Conservation (phyloP, 352 stramenopile genomes). For the Thalassiosira exigua region DNA sequence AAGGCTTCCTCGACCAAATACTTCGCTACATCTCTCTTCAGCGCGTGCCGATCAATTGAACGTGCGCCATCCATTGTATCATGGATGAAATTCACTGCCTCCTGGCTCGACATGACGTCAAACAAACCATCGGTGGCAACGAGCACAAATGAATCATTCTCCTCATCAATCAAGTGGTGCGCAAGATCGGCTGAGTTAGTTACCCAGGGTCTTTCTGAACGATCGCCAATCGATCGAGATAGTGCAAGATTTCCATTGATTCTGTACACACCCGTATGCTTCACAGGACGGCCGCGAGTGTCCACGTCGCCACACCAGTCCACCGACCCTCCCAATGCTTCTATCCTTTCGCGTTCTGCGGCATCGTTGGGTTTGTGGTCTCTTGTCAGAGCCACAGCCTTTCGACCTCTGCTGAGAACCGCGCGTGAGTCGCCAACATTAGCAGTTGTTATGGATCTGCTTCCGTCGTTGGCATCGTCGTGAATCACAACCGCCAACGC, state of each 20-base stretch:
- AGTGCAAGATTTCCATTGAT: slow-evolving; percentile 91
- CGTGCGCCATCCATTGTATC: slow-evolving; percentile 25
- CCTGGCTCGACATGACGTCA: slow-evolving; percentile 48
- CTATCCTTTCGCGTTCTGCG: slow-evolving; percentile 84
- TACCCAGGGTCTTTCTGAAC: slow-evolving; percentile 62
- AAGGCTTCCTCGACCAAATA: slow-evolving; percentile 45
- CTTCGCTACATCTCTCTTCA: slow-evolving; percentile 33
- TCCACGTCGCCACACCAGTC: slow-evolving; percentile 91
- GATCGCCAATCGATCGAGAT: slow-evolving; percentile 89
- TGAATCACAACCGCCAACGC: slow-evolving; percentile 66
- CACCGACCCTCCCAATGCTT: slow-evolving; percentile 87
- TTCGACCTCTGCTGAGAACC: slow-evolving; percentile 85
- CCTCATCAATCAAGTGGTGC: slow-evolving; percentile 32
- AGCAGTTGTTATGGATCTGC: slow-evolving; percentile 42
- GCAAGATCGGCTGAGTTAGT: slow-evolving; percentile 45
- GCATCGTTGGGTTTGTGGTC: slow-evolving; percentile 91
- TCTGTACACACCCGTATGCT: slow-evolving; percentile 68
- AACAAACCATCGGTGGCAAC: slow-evolving; percentile 46
- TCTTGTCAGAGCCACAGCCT: slow-evolving; percentile 64
- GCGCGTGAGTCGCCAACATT: slow-evolving; percentile 93
- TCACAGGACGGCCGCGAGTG: slow-evolving; percentile 86
- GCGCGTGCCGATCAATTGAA: not conserved
- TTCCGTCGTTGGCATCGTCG: slow-evolving; percentile 34
- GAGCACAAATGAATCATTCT: slow-evolving; percentile 58
- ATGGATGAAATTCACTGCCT: slow-evolving; percentile 43